phyloP scores from a whole-genome alignment of 2,329 filamentous ascomycete species.

The Monilinia vaccinii-corymbosi region DNA sequence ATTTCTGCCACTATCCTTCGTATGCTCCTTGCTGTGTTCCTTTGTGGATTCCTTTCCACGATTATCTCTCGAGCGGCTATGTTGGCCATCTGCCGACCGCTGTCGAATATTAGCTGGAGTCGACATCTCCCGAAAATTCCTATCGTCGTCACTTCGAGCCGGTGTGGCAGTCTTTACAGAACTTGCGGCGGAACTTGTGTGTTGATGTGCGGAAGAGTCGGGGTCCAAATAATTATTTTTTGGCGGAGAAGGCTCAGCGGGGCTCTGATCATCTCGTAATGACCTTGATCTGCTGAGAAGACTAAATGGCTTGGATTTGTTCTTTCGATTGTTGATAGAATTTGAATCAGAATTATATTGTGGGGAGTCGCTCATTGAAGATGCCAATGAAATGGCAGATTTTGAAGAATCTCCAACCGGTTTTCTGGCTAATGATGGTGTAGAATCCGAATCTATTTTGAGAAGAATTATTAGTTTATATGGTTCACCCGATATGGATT shows the following conservation, averaged over 20 bases:
- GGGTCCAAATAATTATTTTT: conserved; percentile 10
- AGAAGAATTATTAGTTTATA: conserved; percentile 6
- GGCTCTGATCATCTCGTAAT: conserved; percentile 33
- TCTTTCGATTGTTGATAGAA: conserved; percentile 18
- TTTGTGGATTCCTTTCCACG: conserved; percentile 17
- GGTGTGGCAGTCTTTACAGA: conserved; percentile 52
- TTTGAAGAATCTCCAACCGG: conserved; percentile 24
- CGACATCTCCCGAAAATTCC: conserved; percentile 59
- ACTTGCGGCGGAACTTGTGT: conserved; percentile 28
- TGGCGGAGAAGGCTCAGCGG: conserved; percentile 9
- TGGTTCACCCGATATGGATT: background rate
- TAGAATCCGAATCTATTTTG: conserved; percentile 19
- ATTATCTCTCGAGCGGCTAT: conserved; percentile 36
- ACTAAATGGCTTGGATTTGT: conserved; percentile 29
- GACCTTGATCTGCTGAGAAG: conserved; percentile 35
- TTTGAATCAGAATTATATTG: conserved; percentile 13
- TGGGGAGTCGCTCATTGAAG: conserved; percentile 11
- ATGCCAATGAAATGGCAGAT: conserved; percentile 24
- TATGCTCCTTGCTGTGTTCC: conserved; percentile 23
- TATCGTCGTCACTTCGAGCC: conserved; percentile 43
- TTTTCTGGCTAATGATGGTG: conserved; percentile 23
- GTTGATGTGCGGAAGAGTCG: conserved; percentile 30
- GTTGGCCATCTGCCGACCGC: conserved; percentile 61
- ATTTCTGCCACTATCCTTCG: conserved; percentile 13
- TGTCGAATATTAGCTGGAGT: conserved; percentile 51